phyloP scores from a whole-genome alignment of 2,329 filamentous ascomycete species.

The Ophiostoma sp. region DNA sequence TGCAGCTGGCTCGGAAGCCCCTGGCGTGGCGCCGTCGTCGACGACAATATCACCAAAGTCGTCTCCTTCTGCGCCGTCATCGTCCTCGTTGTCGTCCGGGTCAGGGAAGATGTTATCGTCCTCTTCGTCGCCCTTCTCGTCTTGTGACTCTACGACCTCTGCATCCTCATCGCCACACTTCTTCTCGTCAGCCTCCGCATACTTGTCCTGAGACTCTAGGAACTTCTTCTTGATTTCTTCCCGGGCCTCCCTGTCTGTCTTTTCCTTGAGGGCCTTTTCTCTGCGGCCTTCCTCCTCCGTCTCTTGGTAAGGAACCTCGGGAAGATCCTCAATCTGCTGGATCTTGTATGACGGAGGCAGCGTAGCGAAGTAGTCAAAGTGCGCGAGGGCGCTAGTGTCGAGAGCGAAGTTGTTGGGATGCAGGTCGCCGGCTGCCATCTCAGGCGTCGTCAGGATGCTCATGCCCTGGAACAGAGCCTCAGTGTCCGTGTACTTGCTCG shows the following conservation, averaged over 20 bases:
- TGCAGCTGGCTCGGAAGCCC: background rate
- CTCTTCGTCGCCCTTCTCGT: background rate
- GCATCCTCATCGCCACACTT: background rate
- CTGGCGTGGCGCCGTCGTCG: background rate
- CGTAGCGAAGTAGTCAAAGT: background rate
- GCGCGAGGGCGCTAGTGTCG: background rate
- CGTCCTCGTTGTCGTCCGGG: background rate
- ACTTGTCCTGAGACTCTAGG: background rate
- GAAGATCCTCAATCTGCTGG: background rate
- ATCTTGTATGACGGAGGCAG: conserved; percentile 13
- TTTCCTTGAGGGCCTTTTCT: background rate
- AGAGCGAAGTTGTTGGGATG: conserved; percentile 18
- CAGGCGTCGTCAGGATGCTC: conserved; percentile 33
- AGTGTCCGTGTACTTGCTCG: background rate
- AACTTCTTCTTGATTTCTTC: background rate
- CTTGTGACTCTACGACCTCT: background rate
- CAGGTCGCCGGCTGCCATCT: conserved; percentile 31
- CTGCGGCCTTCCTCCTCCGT: background rate
- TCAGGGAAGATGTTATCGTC: background rate
- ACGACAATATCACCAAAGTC: conserved; percentile 12
- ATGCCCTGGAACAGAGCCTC: conserved; percentile 21
- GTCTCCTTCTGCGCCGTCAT: conserved; percentile 1
- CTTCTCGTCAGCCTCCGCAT: background rate
- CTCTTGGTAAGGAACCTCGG: background rate
- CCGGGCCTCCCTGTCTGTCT: background rate